phyloP scores from a whole-genome alignment of 257 asterid genomes.

The Solanum clarkiae region DNA sequence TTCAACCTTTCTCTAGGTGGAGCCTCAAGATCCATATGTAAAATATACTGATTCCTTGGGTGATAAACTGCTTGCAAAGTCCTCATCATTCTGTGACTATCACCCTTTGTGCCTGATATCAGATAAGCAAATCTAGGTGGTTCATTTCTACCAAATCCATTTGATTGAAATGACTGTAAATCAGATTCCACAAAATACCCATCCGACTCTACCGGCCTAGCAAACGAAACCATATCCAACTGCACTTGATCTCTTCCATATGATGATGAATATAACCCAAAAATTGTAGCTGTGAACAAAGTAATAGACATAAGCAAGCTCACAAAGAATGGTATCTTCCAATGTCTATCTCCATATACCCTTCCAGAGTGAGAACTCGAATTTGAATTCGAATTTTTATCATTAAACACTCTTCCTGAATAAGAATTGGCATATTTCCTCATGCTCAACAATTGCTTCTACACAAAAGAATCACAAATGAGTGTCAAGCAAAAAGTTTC shows the following conservation, averaged over 20 bases:
- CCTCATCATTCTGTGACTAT: slow-evolving; percentile 89
- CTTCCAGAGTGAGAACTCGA: slow-evolving; percentile 62
- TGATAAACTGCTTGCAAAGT: slow-evolving; percentile 87
- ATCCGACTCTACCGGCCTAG: slow-evolving; percentile 25
- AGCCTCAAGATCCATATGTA: slow-evolving; percentile 98
- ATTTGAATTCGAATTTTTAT: slow-evolving; percentile 59
- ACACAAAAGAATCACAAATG: background rate
- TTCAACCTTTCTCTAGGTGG: slow-evolving; percentile 90
- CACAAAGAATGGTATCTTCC: slow-evolving; percentile 76
- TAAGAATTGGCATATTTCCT: slow-evolving; percentile 49
- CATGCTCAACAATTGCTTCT: slow-evolving; percentile 13
- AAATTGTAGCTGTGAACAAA: slow-evolving; percentile 38
- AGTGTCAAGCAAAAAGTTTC: background rate
- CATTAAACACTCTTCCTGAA: slow-evolving; percentile 64
- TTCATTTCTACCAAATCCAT: slow-evolving; percentile 23
- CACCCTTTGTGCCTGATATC: slow-evolving; percentile 95
- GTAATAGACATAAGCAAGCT: slow-evolving; percentile 64
- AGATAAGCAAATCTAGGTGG: slow-evolving; percentile 94
- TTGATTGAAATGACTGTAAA: slow-evolving; percentile 27
- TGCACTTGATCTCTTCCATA: slow-evolving; percentile 34
- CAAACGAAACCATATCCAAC: slow-evolving; percentile 20
- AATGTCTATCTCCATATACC: slow-evolving; percentile 58
- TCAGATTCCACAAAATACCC: slow-evolving; percentile 66
- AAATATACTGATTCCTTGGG: slow-evolving; percentile 86
- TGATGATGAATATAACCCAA: slow-evolving; percentile 41